A percentile compares a stretch with the other conserved stretches of the same genome.
Conservation (phyloP, 108 stramenopile genomes). For the Cyclotella baltica region DNA sequence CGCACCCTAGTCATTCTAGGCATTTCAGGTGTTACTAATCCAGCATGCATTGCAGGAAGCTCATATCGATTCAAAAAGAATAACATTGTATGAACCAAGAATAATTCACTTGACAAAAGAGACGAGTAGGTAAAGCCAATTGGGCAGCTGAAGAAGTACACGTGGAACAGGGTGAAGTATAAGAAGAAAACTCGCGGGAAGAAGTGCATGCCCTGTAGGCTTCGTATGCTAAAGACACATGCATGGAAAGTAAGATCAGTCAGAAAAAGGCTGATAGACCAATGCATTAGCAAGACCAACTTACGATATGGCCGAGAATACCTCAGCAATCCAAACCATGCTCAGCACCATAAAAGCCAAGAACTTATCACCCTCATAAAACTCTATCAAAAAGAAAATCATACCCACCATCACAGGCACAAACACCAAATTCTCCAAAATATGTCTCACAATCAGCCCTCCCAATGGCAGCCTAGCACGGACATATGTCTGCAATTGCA, state of each 20-base stretch:
- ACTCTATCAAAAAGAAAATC: slow-evolving; percentile 94
- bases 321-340: slow-evolving; percentile 93
- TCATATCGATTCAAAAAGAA: slow-evolving; percentile 96
- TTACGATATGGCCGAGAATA: slow-evolving; percentile 88
- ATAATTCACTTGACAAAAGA: slow-evolving; percentile 70
- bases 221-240: slow-evolving; percentile 54
- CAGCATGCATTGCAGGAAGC: slow-evolving; percentile 80
- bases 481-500: slow-evolving; percentile 78
- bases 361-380: slow-evolving; percentile 90
- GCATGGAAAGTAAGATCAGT: slow-evolving; percentile 32
- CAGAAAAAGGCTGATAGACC: neutral
- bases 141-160: slow-evolving; percentile 94
- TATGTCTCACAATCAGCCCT: slow-evolving; percentile 68
- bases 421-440: slow-evolving; percentile 89
- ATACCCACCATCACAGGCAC: slow-evolving; percentile 95
- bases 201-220: slow-evolving; percentile 73
- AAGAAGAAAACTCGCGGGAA: slow-evolving; percentile 92
- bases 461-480: slow-evolving; percentile 54
- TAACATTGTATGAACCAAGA: slow-evolving; percentile 86
- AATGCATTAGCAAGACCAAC: neutral
- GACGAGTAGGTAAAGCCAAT: slow-evolving; percentile 87
- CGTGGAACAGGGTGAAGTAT: slow-evolving; percentile 91
- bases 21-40: slow-evolving; percentile 62
- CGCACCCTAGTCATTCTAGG: slow-evolving; percentile 56
- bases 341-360: slow-evolving; percentile 90